A percentile compares a stretch with the other conserved stretches of the same genome.
These are phyloP conservation scores for Isabelozyma pseudorhagii DNA, from an alignment of 805 yeast genomes.

Conservation along the genomic window DNA sequence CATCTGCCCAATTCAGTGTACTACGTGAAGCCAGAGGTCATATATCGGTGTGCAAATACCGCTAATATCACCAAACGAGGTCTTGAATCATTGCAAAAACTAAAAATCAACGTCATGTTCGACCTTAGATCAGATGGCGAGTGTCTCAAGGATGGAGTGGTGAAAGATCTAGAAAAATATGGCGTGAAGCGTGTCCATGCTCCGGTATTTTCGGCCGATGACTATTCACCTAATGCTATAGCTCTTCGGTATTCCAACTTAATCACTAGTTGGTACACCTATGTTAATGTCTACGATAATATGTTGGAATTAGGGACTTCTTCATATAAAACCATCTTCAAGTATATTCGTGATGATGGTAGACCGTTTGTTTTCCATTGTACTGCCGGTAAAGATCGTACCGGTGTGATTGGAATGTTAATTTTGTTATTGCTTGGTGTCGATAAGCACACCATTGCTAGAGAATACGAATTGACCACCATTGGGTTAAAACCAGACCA, in stretches of 20 bases:
- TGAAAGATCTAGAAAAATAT: slow-evolving; percentile 30
- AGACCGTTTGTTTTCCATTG: slow-evolving; percentile 63
- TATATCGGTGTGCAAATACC: slow-evolving; percentile 66
- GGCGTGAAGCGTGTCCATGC: slow-evolving; percentile 49
- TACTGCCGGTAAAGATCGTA: slow-evolving; percentile 85
- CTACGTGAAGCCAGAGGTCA: slow-evolving; percentile 49
- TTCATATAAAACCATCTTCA: slow-evolving; percentile 50
- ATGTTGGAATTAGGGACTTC: slow-evolving; percentile 49
- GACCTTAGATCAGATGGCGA: slow-evolving; percentile 69
- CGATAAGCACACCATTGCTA: slow-evolving; percentile 59
- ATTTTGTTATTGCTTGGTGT: slow-evolving; percentile 63
- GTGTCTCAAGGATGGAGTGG: slow-evolving; percentile 42
- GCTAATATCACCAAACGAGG: slow-evolving; percentile 53
- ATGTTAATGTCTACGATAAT: slow-evolving; percentile 58
- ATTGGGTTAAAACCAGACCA: slow-evolving; percentile 57
- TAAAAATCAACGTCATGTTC: slow-evolving; percentile 55
- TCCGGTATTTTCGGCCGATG: slow-evolving; percentile 54
- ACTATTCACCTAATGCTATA: slow-evolving; percentile 63
- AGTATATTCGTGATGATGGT: slow-evolving; percentile 53
- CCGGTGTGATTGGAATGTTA: slow-evolving; percentile 72
- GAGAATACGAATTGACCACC: slow-evolving; percentile 75
- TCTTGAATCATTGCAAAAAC: slow-evolving; percentile 26
- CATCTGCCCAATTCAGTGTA: slow-evolving; percentile 13
- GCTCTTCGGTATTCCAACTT: slow-evolving; percentile 54
- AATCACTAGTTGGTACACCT: slow-evolving; percentile 59